Conservation (phyloP, 1,284 basidiomycete species). For the Exobasidium rhododendri region DNA sequence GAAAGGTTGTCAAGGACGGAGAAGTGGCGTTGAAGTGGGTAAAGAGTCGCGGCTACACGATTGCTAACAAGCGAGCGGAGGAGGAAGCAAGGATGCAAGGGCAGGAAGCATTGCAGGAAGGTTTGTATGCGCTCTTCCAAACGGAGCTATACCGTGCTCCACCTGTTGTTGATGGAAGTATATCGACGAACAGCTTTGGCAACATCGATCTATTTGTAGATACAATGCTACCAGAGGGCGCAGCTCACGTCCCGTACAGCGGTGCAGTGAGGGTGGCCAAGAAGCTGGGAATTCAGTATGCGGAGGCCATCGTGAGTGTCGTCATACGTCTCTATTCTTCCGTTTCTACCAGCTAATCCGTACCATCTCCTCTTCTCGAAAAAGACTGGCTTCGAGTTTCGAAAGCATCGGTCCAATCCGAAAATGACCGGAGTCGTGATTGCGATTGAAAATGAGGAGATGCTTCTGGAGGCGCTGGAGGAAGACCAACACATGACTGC, state of each 20-base stretch:
- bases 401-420: slow-evolving; percentile 79
- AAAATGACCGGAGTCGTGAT: slow-evolving; percentile 82
- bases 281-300: slow-evolving; percentile 79
- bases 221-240: slow-evolving; percentile 87
- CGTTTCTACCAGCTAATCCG: too few relatives aligned
- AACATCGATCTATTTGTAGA: slow-evolving; percentile 95
- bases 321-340: too few relatives aligned
- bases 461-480: slow-evolving; percentile 81
- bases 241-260: slow-evolving; percentile 71
- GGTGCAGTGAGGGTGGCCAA: slow-evolving; percentile 73
- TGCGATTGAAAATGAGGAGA: slow-evolving; percentile 72
- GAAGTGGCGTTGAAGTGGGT: slow-evolving; percentile 85
- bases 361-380: too few relatives aligned
- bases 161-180: slow-evolving; percentile 80
- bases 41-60: slow-evolving; percentile 79
- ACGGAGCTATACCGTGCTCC: slow-evolving; percentile 76
- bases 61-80: slow-evolving; percentile 76
- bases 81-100: slow-evolving; percentile 64
- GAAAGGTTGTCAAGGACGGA: slow-evolving; percentile 69
- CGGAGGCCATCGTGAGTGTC: slow-evolving; percentile 75
- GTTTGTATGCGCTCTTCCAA: slow-evolving; percentile 78
- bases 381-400: slow-evolving; percentile 84
- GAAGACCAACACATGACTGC: slow-evolving; percentile 74
- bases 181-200: slow-evolving; percentile 93
- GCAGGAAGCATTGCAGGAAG: slow-evolving; percentile 60